Conservation (phyloP, 352 stramenopile species). For the Globisporangium polare region DNA sequence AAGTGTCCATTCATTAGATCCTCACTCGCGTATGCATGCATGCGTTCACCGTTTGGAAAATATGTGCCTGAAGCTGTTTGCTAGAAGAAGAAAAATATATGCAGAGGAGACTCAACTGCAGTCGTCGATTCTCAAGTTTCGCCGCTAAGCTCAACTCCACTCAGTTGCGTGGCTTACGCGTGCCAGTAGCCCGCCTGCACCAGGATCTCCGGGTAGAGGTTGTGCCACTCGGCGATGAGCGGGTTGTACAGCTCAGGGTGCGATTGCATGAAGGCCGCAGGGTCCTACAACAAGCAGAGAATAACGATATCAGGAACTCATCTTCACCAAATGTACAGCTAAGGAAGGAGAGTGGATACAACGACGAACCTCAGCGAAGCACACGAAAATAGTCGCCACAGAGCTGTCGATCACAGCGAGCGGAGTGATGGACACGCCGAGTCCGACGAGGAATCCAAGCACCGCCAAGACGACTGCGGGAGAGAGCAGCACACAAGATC, state of each 20-base stretch:
- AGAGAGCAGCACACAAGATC: background rate
- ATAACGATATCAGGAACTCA: too few species aligned
- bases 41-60: too few species aligned
- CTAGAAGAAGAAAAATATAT: background rate
- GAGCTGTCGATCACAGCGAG: constrained; percentile 92
- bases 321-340: too few species aligned
- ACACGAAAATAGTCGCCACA: constrained; percentile 96
- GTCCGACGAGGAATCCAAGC: constrained; percentile 87
- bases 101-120: background rate
- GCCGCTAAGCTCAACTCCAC: background rate
- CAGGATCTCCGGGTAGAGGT: constrained; percentile 87
- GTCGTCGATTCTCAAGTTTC: background rate
- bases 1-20: too few species aligned
- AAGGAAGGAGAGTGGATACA: too few species aligned
- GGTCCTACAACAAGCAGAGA: constrained; percentile 39
- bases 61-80: too few species aligned
- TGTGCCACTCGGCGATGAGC: constrained; percentile 85
- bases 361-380: constrained; percentile 87
- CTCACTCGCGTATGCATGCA: too few species aligned
- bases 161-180: constrained; percentile 22
- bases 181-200: constrained; percentile 84
- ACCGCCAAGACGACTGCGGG: constrained; percentile 55
- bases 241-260: constrained; percentile 82
- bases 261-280: constrained; percentile 68
- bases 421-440: constrained; percentile 86